Conservation (phyloP, 139 green algal species). For the Tetraselmis chui region DNA sequence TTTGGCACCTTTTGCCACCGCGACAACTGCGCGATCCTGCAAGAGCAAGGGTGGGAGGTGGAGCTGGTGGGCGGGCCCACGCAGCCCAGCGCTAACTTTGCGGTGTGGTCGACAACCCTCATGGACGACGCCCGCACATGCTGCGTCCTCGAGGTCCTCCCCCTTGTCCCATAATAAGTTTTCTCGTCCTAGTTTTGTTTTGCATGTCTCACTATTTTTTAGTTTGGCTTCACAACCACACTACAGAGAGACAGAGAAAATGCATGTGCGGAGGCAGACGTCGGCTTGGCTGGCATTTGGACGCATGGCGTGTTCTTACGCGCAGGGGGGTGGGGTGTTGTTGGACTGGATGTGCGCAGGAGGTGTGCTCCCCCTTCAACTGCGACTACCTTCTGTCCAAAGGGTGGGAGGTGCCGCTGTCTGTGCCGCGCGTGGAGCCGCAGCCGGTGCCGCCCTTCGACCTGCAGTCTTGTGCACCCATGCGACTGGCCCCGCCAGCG, state of each 20-base stretch:
- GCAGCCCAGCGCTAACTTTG: not conserved
- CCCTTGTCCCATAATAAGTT: too few species aligned
- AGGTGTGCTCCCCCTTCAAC: not conserved
- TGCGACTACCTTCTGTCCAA: not conserved
- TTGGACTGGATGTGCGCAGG: too few species aligned
- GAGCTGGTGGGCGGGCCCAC: not conserved
- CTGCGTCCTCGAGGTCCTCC: not conserved
- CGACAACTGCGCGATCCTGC: not conserved
- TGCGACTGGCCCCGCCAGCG: not conserved
- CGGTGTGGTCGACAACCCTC: not conserved
- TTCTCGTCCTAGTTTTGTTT: too few species aligned
- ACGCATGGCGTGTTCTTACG: too few species aligned
- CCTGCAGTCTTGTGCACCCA: not conserved
- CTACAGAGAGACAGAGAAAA: too few species aligned
- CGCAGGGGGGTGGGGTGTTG: too few species aligned
- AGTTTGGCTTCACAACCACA: too few species aligned
- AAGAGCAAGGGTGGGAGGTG: not conserved
- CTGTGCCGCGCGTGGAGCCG: not conserved
- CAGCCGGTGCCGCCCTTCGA: not conserved
- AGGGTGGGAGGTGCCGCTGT: not conserved
- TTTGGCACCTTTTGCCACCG: not conserved
- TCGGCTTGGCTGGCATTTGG: too few species aligned
- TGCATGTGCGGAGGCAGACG: too few species aligned
- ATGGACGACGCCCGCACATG: not conserved
- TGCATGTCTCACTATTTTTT: too few species aligned